Conservation (phyloP, 2,329 filamentous ascomycete species). For the Colletotrichum navitas region DNA sequence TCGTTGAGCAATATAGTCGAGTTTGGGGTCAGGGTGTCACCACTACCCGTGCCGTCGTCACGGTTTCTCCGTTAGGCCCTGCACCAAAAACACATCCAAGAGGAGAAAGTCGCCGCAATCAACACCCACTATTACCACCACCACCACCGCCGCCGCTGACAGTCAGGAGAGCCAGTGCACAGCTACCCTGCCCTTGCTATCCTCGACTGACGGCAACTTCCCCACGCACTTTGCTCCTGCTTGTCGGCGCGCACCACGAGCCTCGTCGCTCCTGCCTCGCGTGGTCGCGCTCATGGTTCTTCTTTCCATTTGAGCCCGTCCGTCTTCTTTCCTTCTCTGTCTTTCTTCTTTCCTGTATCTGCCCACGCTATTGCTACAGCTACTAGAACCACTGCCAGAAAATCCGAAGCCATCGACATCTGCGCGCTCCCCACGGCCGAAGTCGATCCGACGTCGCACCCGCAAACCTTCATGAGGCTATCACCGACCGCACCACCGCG, state of each 20-base stretch:
- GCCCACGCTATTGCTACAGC: not conserved
- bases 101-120: slow-evolving; percentile 7
- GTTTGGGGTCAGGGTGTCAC: not conserved
- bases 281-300: slow-evolving; percentile 37
- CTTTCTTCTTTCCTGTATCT: not conserved
- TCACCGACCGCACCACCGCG: slow-evolving; percentile 32
- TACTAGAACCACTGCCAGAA: not conserved
- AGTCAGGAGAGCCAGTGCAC: slow-evolving; percentile 1
- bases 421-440: slow-evolving; percentile 12
- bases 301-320: slow-evolving; percentile 29
- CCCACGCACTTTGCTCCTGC: slow-evolving; percentile 38
- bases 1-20: not conserved
- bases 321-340: slow-evolving; percentile 20
- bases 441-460: slow-evolving; percentile 36
- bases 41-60: not conserved
- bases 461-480: slow-evolving; percentile 42
- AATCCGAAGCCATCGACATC: not conserved
- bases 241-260: slow-evolving; percentile 39
- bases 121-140: not conserved
- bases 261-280: slow-evolving; percentile 39
- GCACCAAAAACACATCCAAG: not conserved
- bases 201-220: slow-evolving; percentile 30
- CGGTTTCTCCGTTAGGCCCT: not conserved
- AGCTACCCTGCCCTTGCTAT: slow-evolving; percentile 37
- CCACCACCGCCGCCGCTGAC: not conserved